These are phyloP conservation scores for Wickerhamomyces sp. DNA, from an alignment of 1,139 yeast species.

Conservation along the genomic window DNA sequence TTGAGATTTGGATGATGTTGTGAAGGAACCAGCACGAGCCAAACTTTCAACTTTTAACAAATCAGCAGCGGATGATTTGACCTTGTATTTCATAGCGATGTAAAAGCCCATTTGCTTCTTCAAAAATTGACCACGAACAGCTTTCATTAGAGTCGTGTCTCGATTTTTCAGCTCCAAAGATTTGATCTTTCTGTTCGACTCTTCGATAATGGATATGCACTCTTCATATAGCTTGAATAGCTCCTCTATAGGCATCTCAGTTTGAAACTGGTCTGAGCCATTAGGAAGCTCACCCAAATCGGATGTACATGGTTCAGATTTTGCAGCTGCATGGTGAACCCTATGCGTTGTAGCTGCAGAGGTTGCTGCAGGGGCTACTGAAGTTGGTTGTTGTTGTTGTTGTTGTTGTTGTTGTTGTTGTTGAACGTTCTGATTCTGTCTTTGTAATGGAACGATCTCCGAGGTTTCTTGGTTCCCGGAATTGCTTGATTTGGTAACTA, in stretches of 20 bases:
- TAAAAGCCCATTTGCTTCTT: neutral
- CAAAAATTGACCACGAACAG: neutral
- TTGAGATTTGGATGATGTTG: neutral
- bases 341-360: neutral
- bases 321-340: neutral
- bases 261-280: neutral
- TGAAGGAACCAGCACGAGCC: neutral
- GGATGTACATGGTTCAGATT: neutral
- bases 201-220: neutral
- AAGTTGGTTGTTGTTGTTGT: too few relatives aligned
- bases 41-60: neutral
- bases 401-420: too few relatives aligned
- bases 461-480: too few relatives aligned
- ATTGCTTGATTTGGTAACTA: too few relatives aligned
- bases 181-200: neutral
- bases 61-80: neutral
- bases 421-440: too few relatives aligned
- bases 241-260: neutral
- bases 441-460: too few relatives aligned
- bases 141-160: neutral
- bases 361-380: neutral
- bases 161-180: neutral
- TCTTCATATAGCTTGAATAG: constrained; percentile 1
- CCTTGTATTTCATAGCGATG: neutral
- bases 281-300: neutral